Base-by-base conservation (phyloP, 768 basidiomycete species). In the Agaricus sinodeliciosus region DNA sequence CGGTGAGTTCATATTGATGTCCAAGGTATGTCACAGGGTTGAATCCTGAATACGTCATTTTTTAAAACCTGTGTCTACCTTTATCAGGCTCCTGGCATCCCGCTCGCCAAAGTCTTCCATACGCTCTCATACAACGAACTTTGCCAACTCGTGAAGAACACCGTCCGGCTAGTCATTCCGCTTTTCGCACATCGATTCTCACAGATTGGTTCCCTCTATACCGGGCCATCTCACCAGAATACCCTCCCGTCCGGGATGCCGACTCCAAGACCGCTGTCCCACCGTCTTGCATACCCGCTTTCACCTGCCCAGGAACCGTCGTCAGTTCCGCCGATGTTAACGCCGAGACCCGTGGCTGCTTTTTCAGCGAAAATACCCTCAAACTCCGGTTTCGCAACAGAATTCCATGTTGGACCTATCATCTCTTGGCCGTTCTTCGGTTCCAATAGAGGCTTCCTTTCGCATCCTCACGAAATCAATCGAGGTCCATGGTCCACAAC, bases 371-470 rank as follows among this genome's bases (percentile, higher is more conserved):
- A 57, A 11, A 36, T 53, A 41, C 64, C 50, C 9, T 61, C 58
- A 9, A 56, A 48, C n/a, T 35, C 45, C 28, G 12, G 42, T 18
- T 22, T 41, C n/a, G 41, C 27, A 43, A 55, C 43, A 34, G 71
- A 76, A 47, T 80, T 76, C 65, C 79, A 84, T 46, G 73, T 91
- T 41, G 90, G 90, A 3, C 85, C 86, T 7, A 92, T 93, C 60
- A 80, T 92, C 46, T 90, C 89, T 3, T 93, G 90, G 90, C 86
- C 90, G 1, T 93, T 92, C 74, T 93, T 93, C 63, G 90, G 90
- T 43, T 85, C 87, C 3, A 82, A 85, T 57, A 77, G 90, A 37
- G 90, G 90, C 28, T 84, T 87, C 54, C 75, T 89, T 19, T 58
- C 66, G 2, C 85, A 86, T 58, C 83, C 82, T 3, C 68, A 72